Evolutionary conservation across 129 eudicot genomes (phyloP).

Genomic region (Lonicera japonica): DNA sequence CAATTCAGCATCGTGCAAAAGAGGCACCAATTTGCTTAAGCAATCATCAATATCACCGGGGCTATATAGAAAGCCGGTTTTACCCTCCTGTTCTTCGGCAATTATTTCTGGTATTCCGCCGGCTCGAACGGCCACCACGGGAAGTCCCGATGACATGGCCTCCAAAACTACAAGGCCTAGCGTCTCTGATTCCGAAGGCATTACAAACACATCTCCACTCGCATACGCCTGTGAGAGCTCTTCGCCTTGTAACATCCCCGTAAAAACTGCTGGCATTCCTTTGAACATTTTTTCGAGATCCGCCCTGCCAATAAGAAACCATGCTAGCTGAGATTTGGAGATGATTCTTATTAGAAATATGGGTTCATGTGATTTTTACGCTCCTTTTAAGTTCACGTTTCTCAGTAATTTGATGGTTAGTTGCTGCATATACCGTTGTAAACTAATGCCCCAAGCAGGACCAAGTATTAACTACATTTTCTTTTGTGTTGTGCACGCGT

Average conservation of each 20-base stretch:
- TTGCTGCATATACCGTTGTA: no score
- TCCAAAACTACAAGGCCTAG: conserved; percentile 90
- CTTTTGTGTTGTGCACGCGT: background rate
- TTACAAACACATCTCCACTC: conserved; percentile 85
- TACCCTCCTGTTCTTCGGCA: conserved; percentile 82
- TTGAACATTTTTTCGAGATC: conserved; percentile 75
- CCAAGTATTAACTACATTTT: no score
- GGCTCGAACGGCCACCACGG: conserved; percentile 93
- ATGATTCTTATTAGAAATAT: background rate
- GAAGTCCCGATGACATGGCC: conserved; percentile 98
- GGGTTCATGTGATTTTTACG: background rate
- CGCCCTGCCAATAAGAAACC: conserved; percentile 30
- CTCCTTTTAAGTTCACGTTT: no score
- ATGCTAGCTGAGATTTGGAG: no score
- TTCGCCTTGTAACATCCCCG: conserved; percentile 87
- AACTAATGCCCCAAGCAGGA: no score
- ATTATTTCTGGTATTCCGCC: conserved; percentile 92
- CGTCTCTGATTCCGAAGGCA: conserved; percentile 98
- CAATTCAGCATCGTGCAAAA: conserved; percentile 40
- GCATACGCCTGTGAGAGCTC: conserved; percentile 98
- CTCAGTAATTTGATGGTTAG: no score
- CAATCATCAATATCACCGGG: conserved; percentile 94
- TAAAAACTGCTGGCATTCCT: conserved; percentile 91
- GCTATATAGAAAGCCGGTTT: conserved; percentile 67
- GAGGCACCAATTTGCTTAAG: conserved; percentile 67